These are phyloP conservation scores for Candida multigemmis DNA, from an alignment of 805 yeast genomes.

Conservation along the genomic window DNA sequence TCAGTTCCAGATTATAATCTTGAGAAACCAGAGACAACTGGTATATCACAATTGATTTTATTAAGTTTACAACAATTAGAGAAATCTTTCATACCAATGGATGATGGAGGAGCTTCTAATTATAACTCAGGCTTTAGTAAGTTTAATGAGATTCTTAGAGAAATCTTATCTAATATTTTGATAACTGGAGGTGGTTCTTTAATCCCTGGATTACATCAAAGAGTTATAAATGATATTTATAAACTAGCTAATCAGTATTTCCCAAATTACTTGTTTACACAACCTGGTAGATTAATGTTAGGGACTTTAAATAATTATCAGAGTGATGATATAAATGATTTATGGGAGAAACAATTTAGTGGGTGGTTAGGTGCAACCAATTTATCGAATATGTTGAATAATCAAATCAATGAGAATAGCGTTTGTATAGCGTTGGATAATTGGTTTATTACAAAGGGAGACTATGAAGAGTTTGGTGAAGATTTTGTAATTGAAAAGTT, in stretches of 20 bases:
- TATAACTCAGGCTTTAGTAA: slow-evolving; percentile 17
- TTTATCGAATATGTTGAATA: slow-evolving; percentile 54
- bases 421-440: slow-evolving; percentile 32
- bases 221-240: slow-evolving; percentile 47
- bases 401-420: slow-evolving; percentile 15
- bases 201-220: slow-evolving; percentile 46
- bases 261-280: slow-evolving; percentile 35
- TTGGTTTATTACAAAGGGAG: slow-evolving; percentile 53
- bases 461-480: slow-evolving; percentile 57
- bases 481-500: slow-evolving; percentile 27
- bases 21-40: slow-evolving; percentile 39
- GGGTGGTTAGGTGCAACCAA: slow-evolving; percentile 72
- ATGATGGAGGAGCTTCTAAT: slow-evolving; percentile 18
- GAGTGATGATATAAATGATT: slow-evolving; percentile 20
- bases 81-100: slow-evolving; percentile 16
- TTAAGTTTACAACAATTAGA: slow-evolving; percentile 28
- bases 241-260: slow-evolving; percentile 33
- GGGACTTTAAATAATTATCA: slow-evolving; percentile 15
- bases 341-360: slow-evolving; percentile 48
- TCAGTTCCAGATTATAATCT: slow-evolving; percentile 23
- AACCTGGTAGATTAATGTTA: slow-evolving; percentile 10
- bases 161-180: slow-evolving; percentile 34
- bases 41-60: slow-evolving; percentile 33
- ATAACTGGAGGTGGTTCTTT: slow-evolving; percentile 55
- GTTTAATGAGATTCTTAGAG: slow-evolving; percentile 30